Percentiles rank a stretch among this genome's conserved stretches.
These are phyloP conservation scores for Rhizopus microsporus DNA, from an alignment of 371 early-diverging fungal genomes.

Conservation along the genomic window DNA sequence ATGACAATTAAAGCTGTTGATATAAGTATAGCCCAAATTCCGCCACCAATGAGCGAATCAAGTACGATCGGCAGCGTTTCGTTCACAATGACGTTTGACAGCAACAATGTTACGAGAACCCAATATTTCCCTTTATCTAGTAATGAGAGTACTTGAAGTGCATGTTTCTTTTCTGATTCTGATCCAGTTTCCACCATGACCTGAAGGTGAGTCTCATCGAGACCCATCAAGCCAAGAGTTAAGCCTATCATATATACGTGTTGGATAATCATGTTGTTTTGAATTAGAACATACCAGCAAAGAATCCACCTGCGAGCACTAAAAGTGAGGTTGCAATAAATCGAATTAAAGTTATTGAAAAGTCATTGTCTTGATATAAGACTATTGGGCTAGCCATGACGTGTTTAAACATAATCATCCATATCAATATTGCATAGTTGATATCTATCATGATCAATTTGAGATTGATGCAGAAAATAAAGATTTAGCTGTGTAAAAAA, in stretches of 20 bases:
- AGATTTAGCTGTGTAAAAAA: neutral
- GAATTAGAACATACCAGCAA: conserved; percentile 19
- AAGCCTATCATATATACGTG: conserved; percentile 51
- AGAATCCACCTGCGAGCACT: conserved; percentile 20
- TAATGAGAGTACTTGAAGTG: conserved; percentile 69
- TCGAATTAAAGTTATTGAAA: neutral
- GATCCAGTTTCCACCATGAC: conserved; percentile 74
- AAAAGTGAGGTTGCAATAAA: neutral
- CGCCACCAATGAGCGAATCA: conserved; percentile 72
- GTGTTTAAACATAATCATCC: neutral
- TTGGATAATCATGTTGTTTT: too few species aligned
- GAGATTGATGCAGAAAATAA: neutral
- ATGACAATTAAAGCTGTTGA: conserved; percentile 88
- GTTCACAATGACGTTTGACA: conserved; percentile 91
- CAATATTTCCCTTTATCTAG: conserved; percentile 75
- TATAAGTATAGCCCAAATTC: conserved; percentile 75
- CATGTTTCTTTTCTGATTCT: conserved; percentile 63
- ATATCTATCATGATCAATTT: neutral
- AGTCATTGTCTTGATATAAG: neutral
- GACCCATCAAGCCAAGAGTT: conserved; percentile 83
- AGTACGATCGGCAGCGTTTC: conserved; percentile 93
- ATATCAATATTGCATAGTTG: neutral
- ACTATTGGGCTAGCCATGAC: neutral
- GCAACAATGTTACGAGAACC: conserved; percentile 85
- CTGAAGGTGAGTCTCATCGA: conserved; percentile 68